These are phyloP conservation scores for Piper longum DNA, from an alignment of 164 flowering plant genomes.

Conservation along the genomic window DNA sequence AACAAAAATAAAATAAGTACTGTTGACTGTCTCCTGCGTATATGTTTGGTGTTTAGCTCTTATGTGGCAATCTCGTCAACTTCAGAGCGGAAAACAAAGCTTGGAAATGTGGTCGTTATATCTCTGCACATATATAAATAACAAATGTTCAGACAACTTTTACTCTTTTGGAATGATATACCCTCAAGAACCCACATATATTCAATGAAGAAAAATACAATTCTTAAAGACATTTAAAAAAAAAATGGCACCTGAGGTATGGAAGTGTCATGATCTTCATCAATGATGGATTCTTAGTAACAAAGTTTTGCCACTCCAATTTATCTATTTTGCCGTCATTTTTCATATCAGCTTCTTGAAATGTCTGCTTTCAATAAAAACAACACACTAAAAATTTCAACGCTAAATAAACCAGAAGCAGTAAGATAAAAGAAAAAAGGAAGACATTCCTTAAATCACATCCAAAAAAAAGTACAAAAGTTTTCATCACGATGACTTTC, in stretches of 20 bases:
- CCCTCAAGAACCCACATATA: not conserved
- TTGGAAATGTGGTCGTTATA: conserved; percentile 87
- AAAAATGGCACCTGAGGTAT: conserved; percentile 35
- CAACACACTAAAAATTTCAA: not conserved
- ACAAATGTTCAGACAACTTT: not conserved
- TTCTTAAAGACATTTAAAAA: not conserved
- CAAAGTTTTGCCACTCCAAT: conserved; percentile 79
- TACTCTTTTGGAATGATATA: not conserved
- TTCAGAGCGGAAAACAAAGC: conserved; percentile 81
- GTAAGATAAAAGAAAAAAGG: no score
- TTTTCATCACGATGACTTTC: not conserved
- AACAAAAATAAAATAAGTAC: no score
- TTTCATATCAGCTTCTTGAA: conserved; percentile 65
- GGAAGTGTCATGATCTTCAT: conserved; percentile 77
- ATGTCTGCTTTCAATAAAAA: conserved; percentile 38
- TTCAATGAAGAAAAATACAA: not conserved
- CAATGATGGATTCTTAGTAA: conserved; percentile 54
- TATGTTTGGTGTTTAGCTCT: not conserved
- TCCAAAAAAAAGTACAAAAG: not conserved
- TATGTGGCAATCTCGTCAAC: conserved; percentile 75
- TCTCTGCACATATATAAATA: conserved; percentile 44
- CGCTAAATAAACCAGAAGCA: not conserved
- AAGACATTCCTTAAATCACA: not conserved
- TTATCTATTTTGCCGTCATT: conserved; percentile 82
- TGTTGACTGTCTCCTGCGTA: no score